Conservation (phyloP, 1,284 basidiomycete species). For the Apiotrichum gracile region DNA sequence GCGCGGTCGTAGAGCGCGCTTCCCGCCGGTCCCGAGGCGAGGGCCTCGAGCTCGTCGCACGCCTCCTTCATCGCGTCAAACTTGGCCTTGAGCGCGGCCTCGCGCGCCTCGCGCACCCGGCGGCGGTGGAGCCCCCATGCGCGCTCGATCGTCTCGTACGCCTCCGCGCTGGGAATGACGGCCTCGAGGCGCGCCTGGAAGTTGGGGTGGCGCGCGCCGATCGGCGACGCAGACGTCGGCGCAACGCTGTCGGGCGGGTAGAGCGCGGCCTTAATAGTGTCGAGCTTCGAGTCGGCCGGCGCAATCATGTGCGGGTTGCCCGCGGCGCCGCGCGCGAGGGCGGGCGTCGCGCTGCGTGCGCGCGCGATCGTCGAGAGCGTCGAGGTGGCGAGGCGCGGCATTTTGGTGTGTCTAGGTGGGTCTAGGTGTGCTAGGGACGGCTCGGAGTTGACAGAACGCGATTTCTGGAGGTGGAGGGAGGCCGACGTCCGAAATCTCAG, state of each 20-base stretch:
- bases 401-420: background rate
- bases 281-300: slow-evolving; percentile 58
- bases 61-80: slow-evolving; percentile 69
- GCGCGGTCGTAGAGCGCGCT: slow-evolving; percentile 60
- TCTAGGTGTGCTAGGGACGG: background rate
- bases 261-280: slow-evolving; percentile 67
- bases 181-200: slow-evolving; percentile 62
- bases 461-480: background rate
- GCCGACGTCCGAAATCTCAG: background rate
- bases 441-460: background rate
- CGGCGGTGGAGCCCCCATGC: slow-evolving; percentile 81
- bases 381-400: background rate
- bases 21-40: background rate
- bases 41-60: slow-evolving; percentile 65
- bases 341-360: slow-evolving; percentile 1
- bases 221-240: slow-evolving; percentile 54
- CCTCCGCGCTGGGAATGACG: slow-evolving; percentile 75
- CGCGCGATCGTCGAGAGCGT: slow-evolving; percentile 3
- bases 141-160: slow-evolving; percentile 87
- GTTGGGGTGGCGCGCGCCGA: slow-evolving; percentile 73
- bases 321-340: background rate
- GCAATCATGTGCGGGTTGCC: slow-evolving; percentile 14
- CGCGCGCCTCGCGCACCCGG: slow-evolving; percentile 62
- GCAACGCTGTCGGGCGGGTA: slow-evolving; percentile 63
- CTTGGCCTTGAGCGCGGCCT: slow-evolving; percentile 63